A percentile compares a stretch with the other conserved stretches of the same genome.
Evolutionary conservation across 2,329 filamentous ascomycete genomes (phyloP).

Genomic region (Alternaria panax): DNA sequence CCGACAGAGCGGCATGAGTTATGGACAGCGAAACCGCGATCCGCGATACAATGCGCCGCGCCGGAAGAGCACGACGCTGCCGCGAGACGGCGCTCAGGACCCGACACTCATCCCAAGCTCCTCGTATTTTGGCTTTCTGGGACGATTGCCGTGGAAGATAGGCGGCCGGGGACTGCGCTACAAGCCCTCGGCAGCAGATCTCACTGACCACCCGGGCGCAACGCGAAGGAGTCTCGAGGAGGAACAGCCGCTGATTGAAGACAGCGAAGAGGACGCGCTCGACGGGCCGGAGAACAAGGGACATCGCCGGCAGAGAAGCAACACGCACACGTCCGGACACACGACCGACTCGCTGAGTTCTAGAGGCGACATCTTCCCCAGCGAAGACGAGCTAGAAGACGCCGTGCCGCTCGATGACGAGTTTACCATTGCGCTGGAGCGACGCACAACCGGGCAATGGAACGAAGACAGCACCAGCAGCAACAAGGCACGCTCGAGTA

Average conservation of each 20-base stretch:
- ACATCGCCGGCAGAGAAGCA: conserved; percentile 71
- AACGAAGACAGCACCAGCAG: conserved; percentile 75
- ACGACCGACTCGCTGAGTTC: conserved; percentile 88
- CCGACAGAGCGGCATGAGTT: conserved; percentile 85
- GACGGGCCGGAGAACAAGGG: conserved; percentile 36
- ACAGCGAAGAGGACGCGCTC: conserved; percentile 57
- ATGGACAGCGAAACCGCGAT: conserved; percentile 70
- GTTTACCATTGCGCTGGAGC: conserved; percentile 82
- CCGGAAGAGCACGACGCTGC: conserved; percentile 63
- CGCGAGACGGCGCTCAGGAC: conserved; percentile 65
- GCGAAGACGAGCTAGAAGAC: conserved; percentile 85
- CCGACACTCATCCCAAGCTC: conserved; percentile 90
- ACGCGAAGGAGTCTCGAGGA: conserved; percentile 62
- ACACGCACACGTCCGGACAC: conserved; percentile 78
- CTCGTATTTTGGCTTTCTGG: conserved; percentile 83
- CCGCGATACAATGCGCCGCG: conserved; percentile 42
- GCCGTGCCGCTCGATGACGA: conserved; percentile 93
- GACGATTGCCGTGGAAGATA: conserved; percentile 82
- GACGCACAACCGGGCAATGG: conserved; percentile 65
- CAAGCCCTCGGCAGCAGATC: conserved; percentile 86
- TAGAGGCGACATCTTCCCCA: conserved; percentile 87
- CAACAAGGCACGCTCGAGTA: conserved; percentile 62
- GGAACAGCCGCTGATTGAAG: conserved; percentile 73
- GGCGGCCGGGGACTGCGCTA: conserved; percentile 82
- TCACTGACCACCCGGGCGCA: conserved; percentile 84